Evolutionary conservation across 2,329 filamentous ascomycete species (phyloP), one percentile per base, ranked within the genome.

Genomic region (Alternaria gansuensis): DNA sequence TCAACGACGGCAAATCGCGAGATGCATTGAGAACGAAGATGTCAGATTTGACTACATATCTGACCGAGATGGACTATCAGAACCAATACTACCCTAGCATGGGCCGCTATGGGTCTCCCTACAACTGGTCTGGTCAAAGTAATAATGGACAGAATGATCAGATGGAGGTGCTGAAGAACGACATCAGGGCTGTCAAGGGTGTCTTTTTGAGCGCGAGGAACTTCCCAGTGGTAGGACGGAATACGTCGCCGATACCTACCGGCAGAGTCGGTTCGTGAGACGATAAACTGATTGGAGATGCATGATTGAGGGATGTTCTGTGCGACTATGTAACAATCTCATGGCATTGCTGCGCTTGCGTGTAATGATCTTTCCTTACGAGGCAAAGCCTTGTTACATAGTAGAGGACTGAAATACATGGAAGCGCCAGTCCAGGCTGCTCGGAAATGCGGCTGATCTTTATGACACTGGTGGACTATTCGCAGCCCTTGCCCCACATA

Each of bases 151-250:
- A 84, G 65, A 81, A 84, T 26, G 90, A 94, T 76, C 89, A 91
- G 77, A 88, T 92, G 68, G 87, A 87, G 63, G 87, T 85, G 72
- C 82, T 91, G 21, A 91, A 90, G 78, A 87, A 87, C 64, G 90
- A 89, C 61, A 93, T 96, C 51, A 82, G 91, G 64, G 85, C 90
- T 56, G 86, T 95, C 40, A 96, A 96, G 80, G 91, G 91, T 1
- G 85, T 92, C 10, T 80, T 95, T 66, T 77, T 96, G 55, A 92
- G 87, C 70, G 86, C 91, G 4, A 86, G 89, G 69, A 91, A 87
- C 68, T 94, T 94, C 65, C 89, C 75, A 3, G 67, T 68, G 48
- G 74, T 73, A 8, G 70, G 72, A 2, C 67, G 65, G 52, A 66
- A 48, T 45, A 37, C 52, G 28, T 39, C 65, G 33, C 57, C 67